Conservation (phyloP, 2,329 filamentous ascomycete species). For the Dactylellina haptotyla region DNA sequence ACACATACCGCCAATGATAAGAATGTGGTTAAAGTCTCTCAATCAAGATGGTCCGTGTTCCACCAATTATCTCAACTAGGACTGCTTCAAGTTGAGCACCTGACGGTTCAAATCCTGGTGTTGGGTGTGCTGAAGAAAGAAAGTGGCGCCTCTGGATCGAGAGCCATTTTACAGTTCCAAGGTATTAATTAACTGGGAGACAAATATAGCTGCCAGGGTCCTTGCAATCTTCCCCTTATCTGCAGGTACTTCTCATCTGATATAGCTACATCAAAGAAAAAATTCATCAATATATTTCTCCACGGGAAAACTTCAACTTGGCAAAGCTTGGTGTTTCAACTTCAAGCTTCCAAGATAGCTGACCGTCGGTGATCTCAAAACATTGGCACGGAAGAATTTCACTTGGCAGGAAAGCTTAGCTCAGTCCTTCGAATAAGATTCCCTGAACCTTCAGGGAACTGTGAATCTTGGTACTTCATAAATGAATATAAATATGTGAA, state of each 20-base stretch:
- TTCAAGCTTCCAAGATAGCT: neutral
- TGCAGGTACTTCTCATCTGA: constrained; percentile 27
- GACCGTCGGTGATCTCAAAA: neutral
- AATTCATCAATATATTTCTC: neutral
- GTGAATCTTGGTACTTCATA: neutral
- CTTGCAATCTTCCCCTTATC: constrained; percentile 16
- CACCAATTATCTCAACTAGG: constrained; percentile 28
- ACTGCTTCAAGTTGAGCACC: neutral
- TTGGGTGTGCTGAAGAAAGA: neutral
- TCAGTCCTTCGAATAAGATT: neutral
- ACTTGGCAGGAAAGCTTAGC: constrained; percentile 21
- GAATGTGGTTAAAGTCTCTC: neutral
- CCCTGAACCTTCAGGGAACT: neutral
- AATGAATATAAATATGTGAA: constrained; percentile 18
- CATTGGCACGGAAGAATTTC: constrained; percentile 19
- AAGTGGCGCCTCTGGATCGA: neutral
- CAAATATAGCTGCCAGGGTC: constrained; percentile 6
- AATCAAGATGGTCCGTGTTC: neutral
- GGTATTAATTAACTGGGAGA: neutral
- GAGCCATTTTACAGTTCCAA: neutral
- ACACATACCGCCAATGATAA: constrained; percentile 26
- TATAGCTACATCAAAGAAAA: too few species aligned
- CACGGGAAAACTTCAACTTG: constrained; percentile 33
- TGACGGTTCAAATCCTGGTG: constrained; percentile 2
- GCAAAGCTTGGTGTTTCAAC: constrained; percentile 13